A percentile compares a stretch with the other conserved stretches of the same genome.
Evolutionary conservation across 2,329 filamentous ascomycete species (phyloP).

Genomic region (Fusarium scirpi): DNA sequence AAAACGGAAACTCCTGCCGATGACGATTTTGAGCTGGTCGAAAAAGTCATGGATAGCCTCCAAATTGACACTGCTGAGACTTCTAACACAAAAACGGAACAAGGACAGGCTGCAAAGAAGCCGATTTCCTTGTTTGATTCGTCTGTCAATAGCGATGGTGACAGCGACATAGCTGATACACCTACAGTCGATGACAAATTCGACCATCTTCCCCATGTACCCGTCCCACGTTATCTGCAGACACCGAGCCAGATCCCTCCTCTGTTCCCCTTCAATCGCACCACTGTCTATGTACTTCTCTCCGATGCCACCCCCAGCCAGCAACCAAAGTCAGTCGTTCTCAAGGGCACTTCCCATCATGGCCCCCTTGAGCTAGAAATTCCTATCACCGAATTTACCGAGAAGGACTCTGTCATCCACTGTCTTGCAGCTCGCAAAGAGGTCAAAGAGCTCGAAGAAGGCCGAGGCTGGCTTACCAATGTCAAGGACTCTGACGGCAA

Average conservation of each 20-base stretch:
- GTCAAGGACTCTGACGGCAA: conserved; percentile 60
- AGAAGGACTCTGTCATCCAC: conserved; percentile 69
- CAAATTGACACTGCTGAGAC: conserved; percentile 50
- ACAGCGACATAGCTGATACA: conserved; percentile 45
- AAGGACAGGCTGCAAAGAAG: conserved; percentile 47
- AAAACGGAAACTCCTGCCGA: conserved; percentile 42
- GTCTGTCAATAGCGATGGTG: conserved; percentile 57
- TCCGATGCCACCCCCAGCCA: conserved; percentile 59
- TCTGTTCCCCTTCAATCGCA: conserved; percentile 75
- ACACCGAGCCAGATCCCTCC: conserved; percentile 72
- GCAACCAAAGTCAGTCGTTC: conserved; percentile 64
- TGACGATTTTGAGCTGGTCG: conserved; percentile 73
- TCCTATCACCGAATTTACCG: conserved; percentile 64
- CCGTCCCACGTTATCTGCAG: conserved; percentile 70
- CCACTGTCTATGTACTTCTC: conserved; percentile 73
- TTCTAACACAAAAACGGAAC: conserved; percentile 10
- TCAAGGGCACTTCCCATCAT: conserved; percentile 67
- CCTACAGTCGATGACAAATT: conserved; percentile 52
- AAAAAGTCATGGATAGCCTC: conserved; percentile 65
- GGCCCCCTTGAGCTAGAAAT: conserved; percentile 74
- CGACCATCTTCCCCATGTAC: conserved; percentile 64
- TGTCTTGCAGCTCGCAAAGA: conserved; percentile 77
- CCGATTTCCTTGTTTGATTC: conserved; percentile 72
- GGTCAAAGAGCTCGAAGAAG: conserved; percentile 76
- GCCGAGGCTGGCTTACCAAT: conserved; percentile 73